Evolutionary conservation across 345 rosid species (phyloP), one percentile per base, ranked within the genome.

Genomic region (Toxicodendron radicans): DNA sequence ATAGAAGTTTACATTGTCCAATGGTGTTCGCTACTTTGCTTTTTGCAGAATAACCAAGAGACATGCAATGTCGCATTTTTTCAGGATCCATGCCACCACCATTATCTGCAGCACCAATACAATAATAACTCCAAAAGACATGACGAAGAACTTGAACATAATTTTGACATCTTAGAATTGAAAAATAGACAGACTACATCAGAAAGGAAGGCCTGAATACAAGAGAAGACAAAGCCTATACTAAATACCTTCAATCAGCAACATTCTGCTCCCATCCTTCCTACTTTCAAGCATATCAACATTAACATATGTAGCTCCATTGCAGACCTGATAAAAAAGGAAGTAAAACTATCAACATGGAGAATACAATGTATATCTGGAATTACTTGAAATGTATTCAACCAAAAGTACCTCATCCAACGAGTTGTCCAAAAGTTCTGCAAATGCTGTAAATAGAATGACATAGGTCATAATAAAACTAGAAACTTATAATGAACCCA

Each of bases 61-160:
- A 93, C 92, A 93, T 84, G 88, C 97, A 93, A 20, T 87, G 88
- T 11, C 98, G 84, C 90, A 93, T 80, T 80, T 84, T 89, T 48
- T 91, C 95, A 45, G 98, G 93, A 85, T 87, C 86, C 99, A 95
- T 95, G 64, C 99, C 99, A 18, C 99, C 99, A 21, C 99, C 99
- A 57, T 92, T 82, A 82, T 95, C 99, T 95, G 77, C 84, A 92
- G 75, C 58, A 16, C 59, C 63, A 59, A 59, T 35, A 51, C 10
- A 56, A 64, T 10, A 58, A 16, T 41, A 32, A 52, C 12, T 18
- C 58, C 21, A 58, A 35, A 72, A 52, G 18, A 51, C 6, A 66
- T 14, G 66, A 7, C 32, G 21, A 23, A 45, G 38, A 41, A 21
- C 70, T 68, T 14, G 24, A 62, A 48, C n/a, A 72, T 48, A 76